These are phyloP conservation scores for Hypomyces perniciosus DNA, from an alignment of 2,329 filamentous ascomycete genomes.

Conservation along the genomic window DNA sequence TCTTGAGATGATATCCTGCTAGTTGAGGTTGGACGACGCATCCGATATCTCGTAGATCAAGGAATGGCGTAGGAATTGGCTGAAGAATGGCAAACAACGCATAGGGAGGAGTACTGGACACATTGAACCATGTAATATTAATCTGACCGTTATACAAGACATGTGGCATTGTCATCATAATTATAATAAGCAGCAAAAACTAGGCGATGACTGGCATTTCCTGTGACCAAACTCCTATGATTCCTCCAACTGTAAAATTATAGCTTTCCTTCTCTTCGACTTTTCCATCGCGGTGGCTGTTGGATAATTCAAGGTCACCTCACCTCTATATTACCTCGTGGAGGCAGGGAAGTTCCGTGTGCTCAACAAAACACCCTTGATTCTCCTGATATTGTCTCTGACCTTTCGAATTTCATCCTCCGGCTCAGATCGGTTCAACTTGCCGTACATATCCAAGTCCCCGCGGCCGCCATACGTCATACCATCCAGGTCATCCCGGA, in stretches of 20 bases:
- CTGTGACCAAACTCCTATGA: neutral
- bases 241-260: neutral
- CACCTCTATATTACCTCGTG: conserved; percentile 21
- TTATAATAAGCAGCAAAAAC: neutral
- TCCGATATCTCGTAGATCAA: no score
- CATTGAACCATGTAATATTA: neutral
- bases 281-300: neutral
- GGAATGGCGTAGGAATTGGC: no score
- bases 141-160: neutral
- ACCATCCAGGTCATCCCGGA: conserved; percentile 61
- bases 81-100: no score
- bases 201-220: neutral
- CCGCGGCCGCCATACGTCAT: conserved; percentile 42
- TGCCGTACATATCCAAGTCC: conserved; percentile 39
- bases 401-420: conserved; percentile 68
- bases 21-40: no score
- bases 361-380: conserved; percentile 73
- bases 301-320: neutral
- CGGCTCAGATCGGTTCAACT: conserved; percentile 43
- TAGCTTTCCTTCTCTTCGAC: neutral
- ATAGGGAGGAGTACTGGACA: no score
- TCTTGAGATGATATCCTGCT: no score
- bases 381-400: conserved; percentile 67
- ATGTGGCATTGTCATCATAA: neutral
- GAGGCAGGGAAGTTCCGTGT: conserved; percentile 64